phyloP scores from a whole-genome alignment of 139 green algal genomes.

The Limnomonas spitsbergensis region DNA sequence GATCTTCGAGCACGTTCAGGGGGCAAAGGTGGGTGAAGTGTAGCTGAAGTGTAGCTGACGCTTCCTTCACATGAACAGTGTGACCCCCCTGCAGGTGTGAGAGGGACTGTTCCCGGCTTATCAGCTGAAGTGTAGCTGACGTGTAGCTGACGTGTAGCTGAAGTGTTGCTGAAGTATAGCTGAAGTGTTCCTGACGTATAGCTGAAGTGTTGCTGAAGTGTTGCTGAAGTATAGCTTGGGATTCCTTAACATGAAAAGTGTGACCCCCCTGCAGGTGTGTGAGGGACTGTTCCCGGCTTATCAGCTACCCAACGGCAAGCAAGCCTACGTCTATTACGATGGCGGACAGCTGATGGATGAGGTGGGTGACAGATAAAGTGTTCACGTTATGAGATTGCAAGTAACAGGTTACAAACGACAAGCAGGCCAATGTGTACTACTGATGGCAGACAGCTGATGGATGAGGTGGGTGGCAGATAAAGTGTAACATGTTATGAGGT shows the following conservation, averaged over 20 bases:
- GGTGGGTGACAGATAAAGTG: no score
- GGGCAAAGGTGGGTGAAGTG: conserved; percentile 44
- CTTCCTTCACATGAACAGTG: background rate
- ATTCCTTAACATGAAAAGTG: background rate
- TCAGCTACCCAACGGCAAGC: conserved; percentile 57
- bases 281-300: background rate
- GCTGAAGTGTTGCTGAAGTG: no score
- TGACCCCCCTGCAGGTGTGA: background rate
- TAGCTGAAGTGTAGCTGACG: no score
- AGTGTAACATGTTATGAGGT: no score
- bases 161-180: no score
- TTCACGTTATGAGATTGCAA: no score
- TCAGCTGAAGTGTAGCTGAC: conserved; percentile 47
- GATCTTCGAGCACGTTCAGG: conserved; percentile 68
- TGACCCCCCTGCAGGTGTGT: background rate
- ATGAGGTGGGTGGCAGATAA: no score
- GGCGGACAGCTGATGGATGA: conserved; percentile 62
- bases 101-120: background rate
- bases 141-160: no score
- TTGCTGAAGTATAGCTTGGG: no score
- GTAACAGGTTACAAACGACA: conserved; percentile 70
- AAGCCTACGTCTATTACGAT: conserved; percentile 68
- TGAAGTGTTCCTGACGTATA: no score
- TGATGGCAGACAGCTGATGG: conserved; percentile 51
- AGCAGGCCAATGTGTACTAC: conserved; percentile 69